phyloP scores from a whole-genome alignment of 1,284 basidiomycete genomes.

The Tranzscheliella williamsii region DNA sequence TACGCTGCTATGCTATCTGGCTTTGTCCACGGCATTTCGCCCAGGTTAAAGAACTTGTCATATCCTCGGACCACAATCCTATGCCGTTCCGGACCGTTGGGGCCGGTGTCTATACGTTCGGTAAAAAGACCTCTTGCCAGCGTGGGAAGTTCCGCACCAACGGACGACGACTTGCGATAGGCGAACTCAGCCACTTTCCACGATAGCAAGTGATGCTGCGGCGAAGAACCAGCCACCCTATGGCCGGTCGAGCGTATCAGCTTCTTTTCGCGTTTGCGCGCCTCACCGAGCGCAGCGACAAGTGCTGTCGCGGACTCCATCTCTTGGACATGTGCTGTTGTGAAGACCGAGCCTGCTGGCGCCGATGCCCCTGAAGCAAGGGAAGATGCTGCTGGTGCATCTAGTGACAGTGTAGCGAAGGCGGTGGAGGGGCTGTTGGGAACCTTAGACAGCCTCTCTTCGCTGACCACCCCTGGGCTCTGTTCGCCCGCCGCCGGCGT shows the following conservation, averaged over 20 bases:
- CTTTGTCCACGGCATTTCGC: slow-evolving; percentile 89
- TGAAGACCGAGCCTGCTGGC: slow-evolving; percentile 3
- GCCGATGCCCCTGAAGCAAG: slow-evolving; percentile 1
- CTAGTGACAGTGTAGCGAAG: slow-evolving; percentile 28
- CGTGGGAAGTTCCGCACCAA: slow-evolving; percentile 50
- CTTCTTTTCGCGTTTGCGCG: slow-evolving; percentile 23
- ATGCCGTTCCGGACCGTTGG: slow-evolving; percentile 60
- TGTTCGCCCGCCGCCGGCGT: neutral
- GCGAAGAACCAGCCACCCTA: slow-evolving; percentile 1
- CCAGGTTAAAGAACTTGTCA: slow-evolving; percentile 99
- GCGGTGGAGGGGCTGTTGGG: slow-evolving; percentile 27
- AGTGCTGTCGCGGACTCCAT: slow-evolving; percentile 14
- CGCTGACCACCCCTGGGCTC: neutral
- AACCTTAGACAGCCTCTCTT: neutral
- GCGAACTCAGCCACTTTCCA: slow-evolving; percentile 59
- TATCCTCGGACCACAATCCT: slow-evolving; percentile 89
- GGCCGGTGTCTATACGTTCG: slow-evolving; percentile 30
- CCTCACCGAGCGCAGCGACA: slow-evolving; percentile 28
- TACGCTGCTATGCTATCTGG: slow-evolving; percentile 62
- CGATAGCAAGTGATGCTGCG: slow-evolving; percentile 21
- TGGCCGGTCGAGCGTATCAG: slow-evolving; percentile 39
- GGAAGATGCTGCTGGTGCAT: slow-evolving; percentile 1
- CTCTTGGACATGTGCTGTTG: slow-evolving; percentile 5
- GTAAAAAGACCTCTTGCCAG: slow-evolving; percentile 58
- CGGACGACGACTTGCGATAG: slow-evolving; percentile 51